phyloP scores from a whole-genome alignment of 257 asterid genomes.

The Penstemon eatonii region DNA sequence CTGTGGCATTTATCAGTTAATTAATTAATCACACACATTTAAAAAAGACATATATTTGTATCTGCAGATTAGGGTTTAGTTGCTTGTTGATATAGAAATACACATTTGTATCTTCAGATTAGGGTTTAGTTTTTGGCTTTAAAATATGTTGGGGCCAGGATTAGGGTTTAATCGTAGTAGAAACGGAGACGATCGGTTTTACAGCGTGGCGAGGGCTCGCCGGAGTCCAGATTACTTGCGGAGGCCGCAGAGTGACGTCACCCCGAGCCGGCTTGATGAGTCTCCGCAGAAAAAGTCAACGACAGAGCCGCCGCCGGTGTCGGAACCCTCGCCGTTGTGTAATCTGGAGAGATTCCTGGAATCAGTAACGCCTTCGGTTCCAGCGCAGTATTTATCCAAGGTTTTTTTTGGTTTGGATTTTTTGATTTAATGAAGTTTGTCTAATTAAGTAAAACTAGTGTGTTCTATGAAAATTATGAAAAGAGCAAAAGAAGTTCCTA shows the following conservation, averaged over 20 bases:
- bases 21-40: constrained; percentile 20
- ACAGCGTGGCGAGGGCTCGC: constrained; percentile 74
- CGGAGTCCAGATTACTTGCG: constrained; percentile 59
- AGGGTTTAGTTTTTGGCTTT: constrained; percentile 12
- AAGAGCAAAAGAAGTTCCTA: too few species aligned
- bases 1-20: constrained; percentile 25
- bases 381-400: constrained; percentile 76
- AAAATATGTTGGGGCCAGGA: constrained; percentile 82
- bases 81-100: constrained; percentile 18
- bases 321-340: constrained; percentile 46
- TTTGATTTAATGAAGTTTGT: constrained; percentile 24
- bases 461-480: too few species aligned
- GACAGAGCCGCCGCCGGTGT: constrained; percentile 22
- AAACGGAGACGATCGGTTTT: constrained; percentile 82
- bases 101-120: constrained; percentile 20
- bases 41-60: constrained; percentile 8
- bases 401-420: constrained; percentile 35
- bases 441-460: neutral
- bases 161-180: constrained; percentile 81
- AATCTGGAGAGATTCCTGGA: constrained; percentile 76
- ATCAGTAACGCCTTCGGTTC: constrained; percentile 75
- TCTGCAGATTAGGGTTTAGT: constrained; percentile 27
- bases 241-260: constrained; percentile 74
- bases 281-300: constrained; percentile 38
- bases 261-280: constrained; percentile 45